phyloP scores from a whole-genome alignment of 2,329 filamentous ascomycete species.

The Pseudogymnoascus sp. region DNA sequence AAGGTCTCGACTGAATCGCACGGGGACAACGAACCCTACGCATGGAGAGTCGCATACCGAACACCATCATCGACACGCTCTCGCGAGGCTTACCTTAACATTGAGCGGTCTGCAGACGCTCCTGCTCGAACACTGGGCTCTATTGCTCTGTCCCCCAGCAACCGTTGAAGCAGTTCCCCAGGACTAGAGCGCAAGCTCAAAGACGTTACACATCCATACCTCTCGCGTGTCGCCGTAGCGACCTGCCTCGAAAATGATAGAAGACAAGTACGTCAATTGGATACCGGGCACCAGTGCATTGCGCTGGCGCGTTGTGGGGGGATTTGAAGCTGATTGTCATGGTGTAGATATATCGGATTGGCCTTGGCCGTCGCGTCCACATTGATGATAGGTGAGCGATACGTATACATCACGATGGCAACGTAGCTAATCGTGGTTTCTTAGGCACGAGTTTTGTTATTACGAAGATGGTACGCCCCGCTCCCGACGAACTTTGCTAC shows the following conservation, averaged over 20 bases:
- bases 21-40: neutral
- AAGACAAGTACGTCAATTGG: conserved; percentile 36
- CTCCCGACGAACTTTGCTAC: neutral
- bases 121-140: conserved; percentile 6
- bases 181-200: conserved; percentile 21
- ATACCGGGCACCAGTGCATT: neutral
- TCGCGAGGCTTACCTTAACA: neutral
- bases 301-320: neutral
- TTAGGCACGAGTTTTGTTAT: conserved; percentile 94
- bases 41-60: conserved; percentile 6
- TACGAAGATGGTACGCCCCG: conserved; percentile 78
- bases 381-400: conserved; percentile 61
- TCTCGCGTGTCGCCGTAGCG: neutral
- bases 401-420: conserved; percentile 11
- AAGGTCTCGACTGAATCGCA: conserved; percentile 3
- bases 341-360: conserved; percentile 63
- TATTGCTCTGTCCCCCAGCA: conserved; percentile 8
- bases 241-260: conserved; percentile 27
- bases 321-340: conserved; percentile 17
- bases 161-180: conserved; percentile 11
- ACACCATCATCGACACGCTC: neutral
- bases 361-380: conserved; percentile 66
- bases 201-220: conserved; percentile 6
- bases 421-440: conserved; percentile 11
- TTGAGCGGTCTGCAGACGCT: neutral